Base-by-base conservation (phyloP, 805 yeast species). In the Martiniozyma abietophila region DNA sequence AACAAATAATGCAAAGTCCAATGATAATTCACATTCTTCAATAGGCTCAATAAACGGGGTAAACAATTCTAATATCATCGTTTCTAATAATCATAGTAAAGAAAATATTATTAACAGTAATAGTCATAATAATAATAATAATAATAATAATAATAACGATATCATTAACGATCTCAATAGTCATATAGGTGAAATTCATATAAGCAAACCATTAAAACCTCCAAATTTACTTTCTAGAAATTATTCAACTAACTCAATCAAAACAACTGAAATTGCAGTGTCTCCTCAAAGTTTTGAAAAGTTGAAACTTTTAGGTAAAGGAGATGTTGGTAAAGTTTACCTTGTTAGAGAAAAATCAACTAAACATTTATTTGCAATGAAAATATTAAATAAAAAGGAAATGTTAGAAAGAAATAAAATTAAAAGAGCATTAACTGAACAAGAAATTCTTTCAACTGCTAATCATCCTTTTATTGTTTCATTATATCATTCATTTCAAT, bases 381-480 rank as follows among this genome's bases (percentile, higher is more conserved):
- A 92, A 53, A 84, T 92, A 3, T 64, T 89, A 38, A 76, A 74
- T 53, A 92, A 92, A 51, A 76, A 77, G 45, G 98, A 89, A 53
- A 92, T 92, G 96, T 80, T 92, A 43, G 80, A 84, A 54, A 68
- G 99, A 46, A 89, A 92, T 59, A 92, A 92, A 53, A 84, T 89
- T 48, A 89, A 92, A 51, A 69, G 99, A 35, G 96, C 94, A 1
- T 62, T 89, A 42, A 96, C 97, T 0, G 99, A 92, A 54, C 97
- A 89, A 55, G 97, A 89, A 56, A 94, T 92, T 43, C 66, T 92
- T 39, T 94, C 96, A 4, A 83, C 96, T 2, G 80, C 89, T 23
- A 86, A 88, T 53, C 97, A 94, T 57, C 99, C 99, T 1, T 92
- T 94, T 51, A 94, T 92, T 46, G 97, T 92, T 20, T 85, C 98